phyloP scores from a whole-genome alignment of 1,139 yeast species.

The Diutina rugosa region DNA sequence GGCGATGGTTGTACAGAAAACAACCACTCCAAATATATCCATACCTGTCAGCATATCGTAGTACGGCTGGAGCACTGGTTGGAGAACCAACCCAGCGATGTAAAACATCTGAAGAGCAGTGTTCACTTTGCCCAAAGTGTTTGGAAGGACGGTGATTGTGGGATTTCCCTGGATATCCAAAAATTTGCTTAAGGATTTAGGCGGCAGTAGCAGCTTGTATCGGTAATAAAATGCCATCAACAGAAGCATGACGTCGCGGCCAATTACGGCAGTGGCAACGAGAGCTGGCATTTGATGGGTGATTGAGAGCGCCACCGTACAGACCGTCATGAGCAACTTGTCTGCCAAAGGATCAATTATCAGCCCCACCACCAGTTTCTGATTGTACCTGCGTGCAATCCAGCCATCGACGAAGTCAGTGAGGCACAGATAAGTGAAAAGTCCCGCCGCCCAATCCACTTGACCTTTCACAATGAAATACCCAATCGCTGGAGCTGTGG shows the following conservation, averaged over 20 bases:
- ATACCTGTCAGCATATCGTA: conserved; percentile 7
- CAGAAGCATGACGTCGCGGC: conserved; percentile 71
- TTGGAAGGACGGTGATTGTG: conserved; percentile 82
- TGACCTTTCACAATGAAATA: conserved; percentile 56
- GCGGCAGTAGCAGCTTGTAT: conserved; percentile 61
- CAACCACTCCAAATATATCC: conserved; percentile 24
- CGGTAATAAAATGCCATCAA: conserved; percentile 67
- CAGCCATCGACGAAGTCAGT: conserved; percentile 90
- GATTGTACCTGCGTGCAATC: conserved; percentile 69
- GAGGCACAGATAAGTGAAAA: conserved; percentile 75
- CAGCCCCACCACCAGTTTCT: conserved; percentile 78
- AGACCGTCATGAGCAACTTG: conserved; percentile 75
- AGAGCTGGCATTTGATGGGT: conserved; percentile 54
- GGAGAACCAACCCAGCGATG: conserved; percentile 60
- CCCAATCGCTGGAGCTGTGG: conserved; percentile 76
- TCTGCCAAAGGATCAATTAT: conserved; percentile 95
- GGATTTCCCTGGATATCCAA: conserved; percentile 60
- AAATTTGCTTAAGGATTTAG: conserved; percentile 58
- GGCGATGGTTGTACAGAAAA: conserved; percentile 62
- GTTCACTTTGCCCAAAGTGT: conserved; percentile 75
- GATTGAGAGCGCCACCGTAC: conserved; percentile 66
- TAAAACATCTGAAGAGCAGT: conserved; percentile 90
- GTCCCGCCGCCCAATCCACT: conserved; percentile 46
- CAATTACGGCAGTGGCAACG: conserved; percentile 65
- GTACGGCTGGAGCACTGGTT: conserved; percentile 36